Conservation (phyloP, 140 eudicot species). For the Anethum foeniculum region DNA sequence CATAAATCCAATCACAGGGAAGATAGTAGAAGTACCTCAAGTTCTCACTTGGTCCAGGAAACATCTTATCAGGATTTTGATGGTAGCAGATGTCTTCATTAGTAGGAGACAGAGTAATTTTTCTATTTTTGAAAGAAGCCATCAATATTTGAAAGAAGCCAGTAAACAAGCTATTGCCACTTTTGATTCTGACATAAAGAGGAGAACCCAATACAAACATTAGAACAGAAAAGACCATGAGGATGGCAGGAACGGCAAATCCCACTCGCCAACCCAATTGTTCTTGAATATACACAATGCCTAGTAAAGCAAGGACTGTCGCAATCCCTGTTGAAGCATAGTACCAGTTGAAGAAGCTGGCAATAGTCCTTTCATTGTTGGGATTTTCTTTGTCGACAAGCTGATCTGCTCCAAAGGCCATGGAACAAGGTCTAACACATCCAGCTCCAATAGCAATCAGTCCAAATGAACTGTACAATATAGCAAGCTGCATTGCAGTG, state of each 20-base stretch:
- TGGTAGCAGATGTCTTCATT: conserved; percentile 15
- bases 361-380: conserved; percentile 31
- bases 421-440: conserved; percentile 46
- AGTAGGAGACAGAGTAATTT: conserved; percentile 16
- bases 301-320: conserved; percentile 22
- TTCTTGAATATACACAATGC: conserved; percentile 44
- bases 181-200: conserved; percentile 36
- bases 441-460: conserved; percentile 45
- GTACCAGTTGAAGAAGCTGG: conserved; percentile 55
- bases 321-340: conserved; percentile 34
- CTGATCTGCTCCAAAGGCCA: conserved; percentile 61
- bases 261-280: conserved; percentile 46
- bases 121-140: conserved; percentile 34
- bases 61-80: conserved; percentile 22
- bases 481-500: conserved; percentile 25
- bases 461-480: conserved; percentile 27
- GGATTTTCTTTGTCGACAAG: conserved; percentile 19
- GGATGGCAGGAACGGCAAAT: conserved; percentile 37
- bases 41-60: conserved; percentile 25
- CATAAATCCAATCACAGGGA: background rate
- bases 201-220: conserved; percentile 40
- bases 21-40: conserved; percentile 26
- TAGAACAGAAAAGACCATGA: conserved; percentile 36
- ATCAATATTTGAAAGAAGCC: conserved; percentile 36
- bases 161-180: conserved; percentile 29